Evolutionary conservation across 2,329 filamentous ascomycete species (phyloP).

Genomic region (Hypocreales sp.): DNA sequence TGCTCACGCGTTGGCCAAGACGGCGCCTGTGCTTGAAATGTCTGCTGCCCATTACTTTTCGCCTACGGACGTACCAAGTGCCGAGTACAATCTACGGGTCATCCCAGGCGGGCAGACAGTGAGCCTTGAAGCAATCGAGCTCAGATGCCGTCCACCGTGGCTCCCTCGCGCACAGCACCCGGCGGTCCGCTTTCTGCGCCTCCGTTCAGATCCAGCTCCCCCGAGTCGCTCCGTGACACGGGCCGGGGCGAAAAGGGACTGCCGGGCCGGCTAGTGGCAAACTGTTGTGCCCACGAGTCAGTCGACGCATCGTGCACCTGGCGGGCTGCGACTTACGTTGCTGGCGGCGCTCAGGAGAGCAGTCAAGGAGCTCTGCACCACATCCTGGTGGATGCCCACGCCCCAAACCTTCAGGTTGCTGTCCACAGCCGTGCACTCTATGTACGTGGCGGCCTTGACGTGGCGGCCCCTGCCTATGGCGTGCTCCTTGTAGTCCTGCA

Average conservation of each 20-base stretch:
- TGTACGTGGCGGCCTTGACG: conserved; percentile 90
- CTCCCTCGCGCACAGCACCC: too few species aligned
- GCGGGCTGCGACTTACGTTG: conserved; percentile 63
- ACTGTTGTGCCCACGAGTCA: conserved; percentile 15
- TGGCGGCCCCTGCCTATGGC: conserved; percentile 68
- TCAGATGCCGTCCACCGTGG: too few species aligned
- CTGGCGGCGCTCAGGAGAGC: conserved; percentile 74
- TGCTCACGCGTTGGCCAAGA: too few species aligned
- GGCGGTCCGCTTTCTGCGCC: too few species aligned
- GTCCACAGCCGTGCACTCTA: conserved; percentile 63
- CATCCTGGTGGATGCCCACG: conserved; percentile 37
- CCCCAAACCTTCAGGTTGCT: conserved; percentile 70
- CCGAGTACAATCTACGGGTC: too few species aligned
- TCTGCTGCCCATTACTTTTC: too few species aligned
- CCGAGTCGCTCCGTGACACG: conserved; percentile 19
- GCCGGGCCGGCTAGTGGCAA: conserved; percentile 52
- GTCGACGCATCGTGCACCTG: too few species aligned
- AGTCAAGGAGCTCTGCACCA: conserved; percentile 77
- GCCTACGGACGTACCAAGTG: too few species aligned
- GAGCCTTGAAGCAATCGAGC: too few species aligned
- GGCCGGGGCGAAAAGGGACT: conserved; percentile 46
- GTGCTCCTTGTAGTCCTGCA: conserved; percentile 93
- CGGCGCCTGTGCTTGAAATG: too few species aligned
- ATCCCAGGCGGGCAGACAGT: too few species aligned
- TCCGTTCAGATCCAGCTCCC: conserved; percentile 3